phyloP scores from a whole-genome alignment of 108 stramenopile genomes.

The Discostella pseudostelligera region DNA sequence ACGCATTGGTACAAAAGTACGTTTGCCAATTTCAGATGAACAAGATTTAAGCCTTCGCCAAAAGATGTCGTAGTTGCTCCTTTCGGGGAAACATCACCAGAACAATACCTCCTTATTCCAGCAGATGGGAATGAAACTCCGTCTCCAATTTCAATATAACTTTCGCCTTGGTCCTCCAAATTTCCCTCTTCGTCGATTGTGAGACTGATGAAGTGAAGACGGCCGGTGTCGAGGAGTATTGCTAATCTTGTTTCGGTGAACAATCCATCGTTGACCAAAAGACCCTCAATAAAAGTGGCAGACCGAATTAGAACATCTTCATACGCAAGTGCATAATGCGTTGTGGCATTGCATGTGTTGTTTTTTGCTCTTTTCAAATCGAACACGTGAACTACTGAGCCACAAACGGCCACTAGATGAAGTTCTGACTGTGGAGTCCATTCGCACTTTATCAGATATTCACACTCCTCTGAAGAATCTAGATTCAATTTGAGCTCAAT shows the following conservation, averaged over 20 bases:
- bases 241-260: constrained; percentile 42
- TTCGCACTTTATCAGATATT: constrained; percentile 58
- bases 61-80: constrained; percentile 52
- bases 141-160: constrained; percentile 43
- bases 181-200: constrained; percentile 46
- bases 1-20: constrained; percentile 67
- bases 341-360: constrained; percentile 32
- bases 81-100: constrained; percentile 32
- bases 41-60: constrained; percentile 63
- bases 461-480: constrained; percentile 58
- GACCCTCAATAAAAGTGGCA: constrained; percentile 24
- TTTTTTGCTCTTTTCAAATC: constrained; percentile 47
- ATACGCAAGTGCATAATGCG: constrained; percentile 49
- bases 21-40: constrained; percentile 55
- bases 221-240: constrained; percentile 61
- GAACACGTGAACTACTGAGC: constrained; percentile 60
- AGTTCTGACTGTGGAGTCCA: constrained; percentile 70
- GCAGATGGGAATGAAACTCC: constrained; percentile 55
- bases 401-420: constrained; percentile 55
- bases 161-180: constrained; percentile 51
- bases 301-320: constrained; percentile 48
- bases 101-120: constrained; percentile 48
- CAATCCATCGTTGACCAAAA: constrained; percentile 18
- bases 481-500: constrained; percentile 56
- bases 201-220: constrained; percentile 56